Base-by-base conservation (phyloP, 2,329 filamentous ascomycete species). In the Lachnum nothofagi region DNA sequence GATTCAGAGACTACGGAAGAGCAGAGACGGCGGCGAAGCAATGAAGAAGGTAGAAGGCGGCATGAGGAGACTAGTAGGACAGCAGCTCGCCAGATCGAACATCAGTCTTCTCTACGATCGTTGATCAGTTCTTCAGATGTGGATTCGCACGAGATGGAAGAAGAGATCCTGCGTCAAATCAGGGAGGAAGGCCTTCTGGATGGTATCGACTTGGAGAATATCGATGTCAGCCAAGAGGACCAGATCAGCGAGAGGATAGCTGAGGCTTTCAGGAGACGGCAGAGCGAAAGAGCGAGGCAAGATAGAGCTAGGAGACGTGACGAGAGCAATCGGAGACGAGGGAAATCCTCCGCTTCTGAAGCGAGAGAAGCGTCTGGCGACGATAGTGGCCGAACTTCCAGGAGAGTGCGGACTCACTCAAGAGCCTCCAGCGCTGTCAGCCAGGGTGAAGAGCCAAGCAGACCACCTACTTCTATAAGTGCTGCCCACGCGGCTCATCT, bases 161-260 rank as follows among this genome's bases (percentile, higher is more conserved):
- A 86, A 52, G 90, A 95, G 64, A 94, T 96, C 51, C 80, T 94
- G 57, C 80, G 88, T 37, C 89, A 95, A 64, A 95, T 95, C 51
- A 78, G 91, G 58, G 85, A 91, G 55, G 89, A 95, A 63, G 90
- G 91, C 0, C 70, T 96, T 17, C 69, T 95, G 27, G 88, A 96
- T 60, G 91, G 89, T 16, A 82, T 96, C 40, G 91, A 96, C 63
- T 71, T 96, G 47, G 87, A 93, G 60, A 91, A 91, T 55, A 82
- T 96, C 46, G 90, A 91, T 54, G 76, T 89, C 14, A 80, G 74
- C 42, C 87, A 90, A 61, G 89, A 96, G 63, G 90, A 96, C 61
- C 88, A 94, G 62, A 80, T 97, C 14, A 95, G 88, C 56, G 86
- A 91, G 62, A 83, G 86, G 51, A 95, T 97, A 59, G 91, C 90